Conservation (phyloP, 2,329 filamentous ascomycete genomes). For the Emericellopsis atlantica region DNA sequence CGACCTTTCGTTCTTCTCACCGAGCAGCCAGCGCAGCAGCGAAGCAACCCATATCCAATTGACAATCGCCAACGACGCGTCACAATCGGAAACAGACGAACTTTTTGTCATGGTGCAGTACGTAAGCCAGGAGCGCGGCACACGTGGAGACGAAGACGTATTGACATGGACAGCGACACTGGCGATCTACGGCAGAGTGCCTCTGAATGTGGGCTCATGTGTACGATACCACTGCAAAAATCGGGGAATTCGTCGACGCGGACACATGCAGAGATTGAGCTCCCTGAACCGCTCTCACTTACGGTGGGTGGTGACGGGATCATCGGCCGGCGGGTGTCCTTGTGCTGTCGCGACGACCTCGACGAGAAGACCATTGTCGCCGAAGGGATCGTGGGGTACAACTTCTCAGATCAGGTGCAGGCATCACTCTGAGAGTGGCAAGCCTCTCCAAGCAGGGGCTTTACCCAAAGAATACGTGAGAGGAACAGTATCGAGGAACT, state of each 20-base stretch:
- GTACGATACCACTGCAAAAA: conserved; percentile 19
- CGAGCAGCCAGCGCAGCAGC: conserved; percentile 19
- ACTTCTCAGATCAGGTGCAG: conserved; percentile 11
- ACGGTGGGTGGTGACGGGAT: conserved; percentile 32
- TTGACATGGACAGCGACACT: conserved; percentile 15
- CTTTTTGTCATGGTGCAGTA: conserved; percentile 32
- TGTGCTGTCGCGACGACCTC: conserved; percentile 16
- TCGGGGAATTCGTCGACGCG: conserved; percentile 1
- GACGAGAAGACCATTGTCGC: conserved; percentile 18
- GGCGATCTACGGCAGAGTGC: conserved; percentile 28
- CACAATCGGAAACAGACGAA: conserved; percentile 7
- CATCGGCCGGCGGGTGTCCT: conserved; percentile 32
- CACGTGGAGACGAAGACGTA: too few species aligned
- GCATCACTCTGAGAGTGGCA: not conserved
- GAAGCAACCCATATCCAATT: conserved; percentile 29
- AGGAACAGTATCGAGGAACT: too few species aligned
- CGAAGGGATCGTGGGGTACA: conserved; percentile 38
- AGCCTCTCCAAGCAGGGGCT: too few species aligned
- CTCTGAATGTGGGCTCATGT: conserved; percentile 27
- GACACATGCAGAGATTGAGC: conserved; percentile 20
- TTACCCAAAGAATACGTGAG: too few species aligned
- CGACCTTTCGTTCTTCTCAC: conserved; percentile 31
- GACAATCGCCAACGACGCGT: conserved; percentile 14
- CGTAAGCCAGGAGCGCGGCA: conserved; percentile 6
- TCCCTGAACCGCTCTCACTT: conserved; percentile 26